A percentile compares a stretch with the other conserved stretches of the same genome.
These are phyloP conservation scores for Rheum nobile DNA, from an alignment of 148 eudicot species.

Conservation along the genomic window DNA sequence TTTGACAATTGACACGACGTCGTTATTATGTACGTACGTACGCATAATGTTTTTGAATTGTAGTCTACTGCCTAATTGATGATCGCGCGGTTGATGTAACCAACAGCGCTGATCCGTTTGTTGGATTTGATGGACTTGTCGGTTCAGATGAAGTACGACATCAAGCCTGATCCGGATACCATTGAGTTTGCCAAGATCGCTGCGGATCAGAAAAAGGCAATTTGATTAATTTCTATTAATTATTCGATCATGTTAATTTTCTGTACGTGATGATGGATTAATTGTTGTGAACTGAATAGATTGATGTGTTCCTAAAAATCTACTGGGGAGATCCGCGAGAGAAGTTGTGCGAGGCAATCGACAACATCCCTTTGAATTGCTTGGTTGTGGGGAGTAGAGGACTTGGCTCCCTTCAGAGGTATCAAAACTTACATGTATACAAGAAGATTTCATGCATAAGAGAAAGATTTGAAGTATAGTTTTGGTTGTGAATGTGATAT, in stretches of 20 bases:
- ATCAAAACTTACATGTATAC: background rate
- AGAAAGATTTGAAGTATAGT: background rate
- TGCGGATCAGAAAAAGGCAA: constrained; percentile 42
- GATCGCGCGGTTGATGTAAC: background rate
- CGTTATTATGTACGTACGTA: too few species aligned
- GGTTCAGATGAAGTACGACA: constrained; percentile 58
- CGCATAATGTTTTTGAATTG: too few species aligned
- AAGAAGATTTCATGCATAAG: background rate
- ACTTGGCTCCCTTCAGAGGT: constrained; percentile 76
- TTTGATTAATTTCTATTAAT: background rate
- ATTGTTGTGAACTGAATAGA: constrained; percentile 14
- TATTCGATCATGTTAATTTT: background rate
- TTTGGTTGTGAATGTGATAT: background rate
- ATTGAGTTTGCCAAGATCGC: constrained; percentile 32
- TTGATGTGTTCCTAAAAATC: constrained; percentile 54
- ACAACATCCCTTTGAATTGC: constrained; percentile 52
- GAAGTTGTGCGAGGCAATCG: constrained; percentile 67
- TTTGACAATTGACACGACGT: too few species aligned
- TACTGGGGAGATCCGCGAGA: constrained; percentile 96
- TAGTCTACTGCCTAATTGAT: too few species aligned
- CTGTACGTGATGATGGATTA: background rate
- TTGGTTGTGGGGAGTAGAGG: constrained; percentile 88
- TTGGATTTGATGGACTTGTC: constrained; percentile 30
- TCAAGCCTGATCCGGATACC: constrained; percentile 51
- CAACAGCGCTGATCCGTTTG: constrained; percentile 57